Percentiles rank a stretch among this genome's conserved stretches.
Evolutionary conservation across 345 rosid genomes (phyloP).

Genomic region (Populus simonii): DNA sequence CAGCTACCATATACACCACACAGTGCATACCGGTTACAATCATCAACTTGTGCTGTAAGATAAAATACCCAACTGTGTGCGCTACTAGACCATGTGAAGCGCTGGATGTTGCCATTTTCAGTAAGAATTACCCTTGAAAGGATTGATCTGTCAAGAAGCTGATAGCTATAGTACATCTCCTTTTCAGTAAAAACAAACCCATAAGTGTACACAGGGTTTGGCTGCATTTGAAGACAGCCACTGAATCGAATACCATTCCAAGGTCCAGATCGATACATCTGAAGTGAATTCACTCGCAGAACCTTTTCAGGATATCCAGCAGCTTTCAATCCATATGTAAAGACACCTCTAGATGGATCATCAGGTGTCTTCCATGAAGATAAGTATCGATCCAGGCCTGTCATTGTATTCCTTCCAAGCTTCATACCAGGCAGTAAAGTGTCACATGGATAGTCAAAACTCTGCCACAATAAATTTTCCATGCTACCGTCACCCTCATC

Average conservation of each 20-base stretch:
- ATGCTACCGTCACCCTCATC: not conserved
- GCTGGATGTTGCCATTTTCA: not conserved
- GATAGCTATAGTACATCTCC: not conserved
- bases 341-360: constrained; percentile 41
- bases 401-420: not conserved
- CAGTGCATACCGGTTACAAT: not conserved
- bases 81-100: not conserved
- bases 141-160: not conserved
- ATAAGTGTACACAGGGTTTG: not conserved
- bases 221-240: not conserved
- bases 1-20: not conserved
- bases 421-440: not conserved
- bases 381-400: constrained; percentile 2
- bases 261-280: constrained; percentile 23
- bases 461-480: not conserved
- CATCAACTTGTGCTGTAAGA: not conserved
- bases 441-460: not conserved
- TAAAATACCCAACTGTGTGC: not conserved
- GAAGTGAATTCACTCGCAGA: constrained; percentile 8
- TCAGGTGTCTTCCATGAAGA: constrained; percentile 37
- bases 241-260: constrained; percentile 33
- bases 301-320: constrained; percentile 27
- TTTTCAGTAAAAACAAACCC: not conserved
- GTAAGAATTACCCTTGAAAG: not conserved
- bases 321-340: constrained; percentile 1